A percentile compares a stretch with the other conserved stretches of the same genome.
Evolutionary conservation across 495 filamentous ascomycete species (phyloP).

Genomic region (Tuber indicum): DNA sequence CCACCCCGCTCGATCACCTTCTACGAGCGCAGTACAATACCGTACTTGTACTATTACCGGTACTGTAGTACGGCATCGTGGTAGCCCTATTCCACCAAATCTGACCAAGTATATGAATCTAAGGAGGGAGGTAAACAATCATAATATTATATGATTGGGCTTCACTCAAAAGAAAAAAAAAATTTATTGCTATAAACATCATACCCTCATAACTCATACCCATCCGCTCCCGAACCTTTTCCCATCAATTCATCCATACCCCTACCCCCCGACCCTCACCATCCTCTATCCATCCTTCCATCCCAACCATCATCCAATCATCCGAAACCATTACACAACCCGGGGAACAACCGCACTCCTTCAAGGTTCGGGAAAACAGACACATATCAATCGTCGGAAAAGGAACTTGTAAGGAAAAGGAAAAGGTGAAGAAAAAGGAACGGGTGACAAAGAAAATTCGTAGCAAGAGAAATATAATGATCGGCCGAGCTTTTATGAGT

Average conservation of each 20-base stretch:
- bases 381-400: slow-evolving; percentile 1
- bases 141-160: no score
- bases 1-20: no score
- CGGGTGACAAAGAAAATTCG: not conserved
- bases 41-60: no score
- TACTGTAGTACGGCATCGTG: no score
- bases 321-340: not conserved
- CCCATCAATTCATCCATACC: not conserved
- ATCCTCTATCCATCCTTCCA: not conserved
- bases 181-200: not conserved
- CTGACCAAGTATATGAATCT: no score
- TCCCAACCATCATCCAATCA: slow-evolving; percentile 2
- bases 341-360: not conserved
- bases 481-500: not conserved
- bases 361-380: slow-evolving; percentile 2
- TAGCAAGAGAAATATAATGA: not conserved
- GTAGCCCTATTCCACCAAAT: no score
- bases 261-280: not conserved
- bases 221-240: not conserved
- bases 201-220: not conserved
- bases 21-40: no score
- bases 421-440: not conserved
- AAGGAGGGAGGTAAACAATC: no score
- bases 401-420: not conserved
- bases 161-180: not conserved